Base-by-base conservation (phyloP, 345 rosid species). In the Camelina laxa region DNA sequence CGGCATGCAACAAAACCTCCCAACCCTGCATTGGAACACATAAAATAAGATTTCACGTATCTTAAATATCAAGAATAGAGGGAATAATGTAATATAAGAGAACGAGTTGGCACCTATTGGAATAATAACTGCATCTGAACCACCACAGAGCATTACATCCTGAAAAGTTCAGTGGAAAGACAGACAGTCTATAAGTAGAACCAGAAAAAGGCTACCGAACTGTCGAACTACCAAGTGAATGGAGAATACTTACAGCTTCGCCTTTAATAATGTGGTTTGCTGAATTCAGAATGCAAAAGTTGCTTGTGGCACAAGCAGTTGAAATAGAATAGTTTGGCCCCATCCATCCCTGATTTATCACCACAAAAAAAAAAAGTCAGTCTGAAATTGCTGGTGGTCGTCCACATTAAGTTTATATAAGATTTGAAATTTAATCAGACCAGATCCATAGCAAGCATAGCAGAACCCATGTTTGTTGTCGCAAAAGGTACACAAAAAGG, bases 381-480 rank as follows among this genome's bases (percentile, higher is more conserved):
- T 45, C 9, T 45, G 5, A 54, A 35, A 45, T 14, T 53, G 31
- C 45, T 33, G 35, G 56, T 50, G 61, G 55, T 59, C 41, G 35
- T 17, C 49, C 69, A 50, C 50, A 33, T 27, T 9, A 61, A 35
- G 65, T 64, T 64, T 44, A 61, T 38, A 76, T 20, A 33, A 58
- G 58, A 55, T 50, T 36, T 13, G 21, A 72, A 74, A 78, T 55
- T 62, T 67, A 31, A 70, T 78, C 85, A 70, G 62, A 91, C 98
- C 91, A 94, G 88, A 84, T 94, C 98, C 89, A 94, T 85, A 22
- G 96, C 98, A 61, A 94, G 96, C 96, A 94, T 89, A 13, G 98
- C 98, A 70, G 98, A 94, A 77, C 98, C 98, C 98, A 94, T 94
- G 79, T 94, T 94, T 72, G 98, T 89, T 69, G 97, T 90, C 4